phyloP scores from a whole-genome alignment of 306 rosid species.

The Heteromeles arbutifolia region DNA sequence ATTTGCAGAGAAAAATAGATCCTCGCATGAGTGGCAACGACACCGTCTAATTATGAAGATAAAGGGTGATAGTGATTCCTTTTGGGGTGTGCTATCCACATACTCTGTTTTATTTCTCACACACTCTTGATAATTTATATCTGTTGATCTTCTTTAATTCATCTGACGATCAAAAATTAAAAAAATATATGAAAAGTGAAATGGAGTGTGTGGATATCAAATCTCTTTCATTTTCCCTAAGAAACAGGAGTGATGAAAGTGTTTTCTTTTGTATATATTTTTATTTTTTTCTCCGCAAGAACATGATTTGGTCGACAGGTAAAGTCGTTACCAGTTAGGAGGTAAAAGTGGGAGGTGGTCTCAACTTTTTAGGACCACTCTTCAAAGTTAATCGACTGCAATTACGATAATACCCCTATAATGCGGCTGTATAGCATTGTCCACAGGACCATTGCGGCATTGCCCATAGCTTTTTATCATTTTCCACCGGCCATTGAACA shows the following conservation, averaged over 20 bases:
- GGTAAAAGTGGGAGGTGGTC: conserved; percentile 30
- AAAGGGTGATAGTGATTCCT: not conserved
- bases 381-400: not conserved
- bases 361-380: conserved; percentile 30
- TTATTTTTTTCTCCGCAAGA: not conserved
- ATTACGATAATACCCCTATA: conserved; percentile 18
- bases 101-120: too few species aligned
- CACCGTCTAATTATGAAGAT: conserved; percentile 12
- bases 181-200: too few species aligned
- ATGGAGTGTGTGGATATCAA: too few species aligned
- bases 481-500: not conserved
- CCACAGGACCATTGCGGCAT: not conserved
- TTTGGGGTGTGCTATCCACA: too few species aligned
- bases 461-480: not conserved
- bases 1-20: conserved; percentile 5
- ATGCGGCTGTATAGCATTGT: conserved; percentile 1
- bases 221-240: too few species aligned
- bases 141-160: too few species aligned
- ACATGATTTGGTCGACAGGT: conserved; percentile 44
- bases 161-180: too few species aligned
- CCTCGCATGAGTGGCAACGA: not conserved
- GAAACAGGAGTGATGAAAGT: not conserved
- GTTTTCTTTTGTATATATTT: not conserved
- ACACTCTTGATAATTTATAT: too few species aligned
- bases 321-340: conserved; percentile 55